Conservation (phyloP, 2,329 filamentous ascomycete species). For the Arthrobotrys conoides region DNA sequence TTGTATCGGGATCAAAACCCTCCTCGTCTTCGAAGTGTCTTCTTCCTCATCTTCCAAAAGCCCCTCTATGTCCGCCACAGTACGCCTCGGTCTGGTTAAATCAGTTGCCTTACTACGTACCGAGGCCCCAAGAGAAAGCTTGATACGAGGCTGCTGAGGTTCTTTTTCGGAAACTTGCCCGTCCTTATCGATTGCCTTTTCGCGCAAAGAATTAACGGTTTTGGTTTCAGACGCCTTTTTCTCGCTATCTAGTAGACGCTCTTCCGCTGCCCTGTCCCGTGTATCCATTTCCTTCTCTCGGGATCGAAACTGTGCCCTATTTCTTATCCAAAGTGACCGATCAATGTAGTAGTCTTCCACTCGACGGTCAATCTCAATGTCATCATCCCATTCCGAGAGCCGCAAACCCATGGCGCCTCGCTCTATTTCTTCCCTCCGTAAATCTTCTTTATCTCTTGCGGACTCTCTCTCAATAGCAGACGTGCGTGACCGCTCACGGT, state of each 20-base stretch:
- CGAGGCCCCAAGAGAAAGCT: conserved; percentile 89
- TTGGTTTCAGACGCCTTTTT: conserved; percentile 71
- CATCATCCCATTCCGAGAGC: conserved; percentile 88
- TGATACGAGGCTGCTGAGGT: conserved; percentile 73
- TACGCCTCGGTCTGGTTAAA: conserved; percentile 74
- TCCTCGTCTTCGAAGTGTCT: conserved; percentile 76
- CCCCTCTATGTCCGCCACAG: conserved; percentile 92
- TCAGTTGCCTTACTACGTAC: conserved; percentile 78
- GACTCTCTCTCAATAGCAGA: conserved; percentile 88
- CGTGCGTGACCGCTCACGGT: conserved; percentile 85
- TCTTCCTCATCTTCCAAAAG: conserved; percentile 96
- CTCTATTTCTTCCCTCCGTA: conserved; percentile 75
- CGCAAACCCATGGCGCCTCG: conserved; percentile 79
- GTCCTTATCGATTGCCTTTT: conserved; percentile 33
- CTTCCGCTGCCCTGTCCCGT: conserved; percentile 83
- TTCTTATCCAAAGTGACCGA: conserved; percentile 85
- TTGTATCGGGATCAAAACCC: conserved; percentile 84
- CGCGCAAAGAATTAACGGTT: conserved; percentile 13
- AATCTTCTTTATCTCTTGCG: conserved; percentile 82
- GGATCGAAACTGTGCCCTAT: conserved; percentile 79
- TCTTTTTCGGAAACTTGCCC: conserved; percentile 39
- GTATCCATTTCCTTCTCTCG: conserved; percentile 84
- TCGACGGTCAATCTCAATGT: conserved; percentile 81
- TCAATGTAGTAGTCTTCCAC: conserved; percentile 88
- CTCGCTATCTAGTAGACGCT: conserved; percentile 79